phyloP scores from a whole-genome alignment of 805 yeast genomes.

The Starmerella tilneyi region DNA sequence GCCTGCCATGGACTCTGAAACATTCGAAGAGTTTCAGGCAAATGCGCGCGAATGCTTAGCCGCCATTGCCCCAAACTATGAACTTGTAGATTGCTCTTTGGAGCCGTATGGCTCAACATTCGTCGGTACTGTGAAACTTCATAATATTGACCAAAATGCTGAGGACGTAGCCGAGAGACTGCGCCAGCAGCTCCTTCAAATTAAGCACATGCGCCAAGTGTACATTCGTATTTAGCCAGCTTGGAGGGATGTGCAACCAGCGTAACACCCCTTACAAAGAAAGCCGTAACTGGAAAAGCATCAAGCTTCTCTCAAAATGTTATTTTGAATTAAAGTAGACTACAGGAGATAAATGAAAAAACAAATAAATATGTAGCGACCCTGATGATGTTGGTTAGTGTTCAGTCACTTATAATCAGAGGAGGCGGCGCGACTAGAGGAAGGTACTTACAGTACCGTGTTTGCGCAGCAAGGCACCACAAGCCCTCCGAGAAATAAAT shows the following conservation, averaged over 20 bases:
- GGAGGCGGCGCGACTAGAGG: constrained; percentile 21
- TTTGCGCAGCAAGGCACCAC: constrained; percentile 23
- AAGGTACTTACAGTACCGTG: constrained; percentile 15
- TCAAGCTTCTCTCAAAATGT: too few species aligned
- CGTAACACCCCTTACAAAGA: background rate
- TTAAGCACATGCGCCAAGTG: constrained; percentile 24
- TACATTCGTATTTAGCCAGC: constrained; percentile 16
- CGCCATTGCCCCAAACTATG: constrained; percentile 15
- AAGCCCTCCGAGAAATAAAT: constrained; percentile 23
- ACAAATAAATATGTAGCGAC: background rate
- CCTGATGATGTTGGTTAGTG: background rate
- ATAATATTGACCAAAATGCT: constrained; percentile 17
- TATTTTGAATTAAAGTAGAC: background rate
- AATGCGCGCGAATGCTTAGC: constrained; percentile 12
- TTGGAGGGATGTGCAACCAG: background rate
- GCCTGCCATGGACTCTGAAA: constrained; percentile 19
- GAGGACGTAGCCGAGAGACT: constrained; percentile 19
- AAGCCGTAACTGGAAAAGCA: too few species aligned
- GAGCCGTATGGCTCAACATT: constrained; percentile 27
- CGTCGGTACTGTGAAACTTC: constrained; percentile 21
- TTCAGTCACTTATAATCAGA: too few species aligned
- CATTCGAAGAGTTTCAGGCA: constrained; percentile 14
- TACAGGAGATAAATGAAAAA: background rate
- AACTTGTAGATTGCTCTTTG: constrained; percentile 16
- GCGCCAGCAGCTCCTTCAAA: constrained; percentile 15